These are phyloP conservation scores for Ceratobasidium sp. DNA, from an alignment of 1,284 basidiomycete species.

Conservation along the genomic window DNA sequence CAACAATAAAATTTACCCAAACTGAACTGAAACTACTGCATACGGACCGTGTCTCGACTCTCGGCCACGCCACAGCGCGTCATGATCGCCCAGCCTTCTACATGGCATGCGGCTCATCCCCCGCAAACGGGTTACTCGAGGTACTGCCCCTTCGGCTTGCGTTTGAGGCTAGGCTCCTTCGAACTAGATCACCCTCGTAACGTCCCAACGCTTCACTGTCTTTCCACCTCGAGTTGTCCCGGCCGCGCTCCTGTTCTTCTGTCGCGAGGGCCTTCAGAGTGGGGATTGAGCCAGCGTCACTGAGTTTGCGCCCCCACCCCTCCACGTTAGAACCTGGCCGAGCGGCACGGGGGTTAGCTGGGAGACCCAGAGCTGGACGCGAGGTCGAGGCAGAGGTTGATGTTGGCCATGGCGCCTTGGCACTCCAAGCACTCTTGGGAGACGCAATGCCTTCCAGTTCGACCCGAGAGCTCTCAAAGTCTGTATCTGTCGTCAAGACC, in stretches of 20 bases:
- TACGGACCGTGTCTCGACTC: neutral
- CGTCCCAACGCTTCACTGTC: constrained; percentile 14
- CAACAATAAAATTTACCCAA: neutral
- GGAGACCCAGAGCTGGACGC: neutral
- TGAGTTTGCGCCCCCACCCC: constrained; percentile 24
- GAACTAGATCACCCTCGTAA: constrained; percentile 27
- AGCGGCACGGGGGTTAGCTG: neutral
- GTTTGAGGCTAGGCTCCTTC: constrained; percentile 20
- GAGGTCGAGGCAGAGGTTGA: neutral
- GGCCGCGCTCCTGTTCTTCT: neutral
- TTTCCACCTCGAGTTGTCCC: constrained; percentile 2
- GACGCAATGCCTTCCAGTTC: constrained; percentile 14
- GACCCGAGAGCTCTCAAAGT: constrained; percentile 11
- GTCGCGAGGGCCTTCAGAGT: constrained; percentile 8
- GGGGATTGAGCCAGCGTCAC: neutral
- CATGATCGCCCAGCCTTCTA: neutral
- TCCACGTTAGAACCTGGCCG: constrained; percentile 15
- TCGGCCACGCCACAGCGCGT: too few relatives aligned
- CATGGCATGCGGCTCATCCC: constrained; percentile 25
- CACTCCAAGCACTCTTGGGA: constrained; percentile 19
- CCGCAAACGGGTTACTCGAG: constrained; percentile 10
- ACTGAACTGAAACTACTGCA: constrained; percentile 2
- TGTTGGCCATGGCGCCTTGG: neutral
- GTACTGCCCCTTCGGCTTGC: neutral
- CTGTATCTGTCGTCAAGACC: neutral